Conservation (phyloP, 108 stramenopile genomes). For the Nannochloropsis granulata region DNA sequence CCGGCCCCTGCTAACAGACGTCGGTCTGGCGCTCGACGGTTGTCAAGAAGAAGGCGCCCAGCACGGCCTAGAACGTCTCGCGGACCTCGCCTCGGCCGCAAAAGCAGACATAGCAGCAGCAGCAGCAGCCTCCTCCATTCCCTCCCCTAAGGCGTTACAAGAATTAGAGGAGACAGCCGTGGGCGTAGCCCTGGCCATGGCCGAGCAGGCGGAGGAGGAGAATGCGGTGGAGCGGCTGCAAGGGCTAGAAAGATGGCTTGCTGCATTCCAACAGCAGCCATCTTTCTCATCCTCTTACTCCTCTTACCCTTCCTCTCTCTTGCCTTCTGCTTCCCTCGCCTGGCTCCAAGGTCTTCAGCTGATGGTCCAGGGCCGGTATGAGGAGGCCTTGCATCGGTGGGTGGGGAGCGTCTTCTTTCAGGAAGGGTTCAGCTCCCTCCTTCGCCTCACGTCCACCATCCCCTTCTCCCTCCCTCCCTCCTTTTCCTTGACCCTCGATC, state of each 20-base stretch:
- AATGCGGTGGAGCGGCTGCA: not conserved
- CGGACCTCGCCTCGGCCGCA: not conserved
- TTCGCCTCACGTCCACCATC: not conserved
- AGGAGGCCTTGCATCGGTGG: not conserved
- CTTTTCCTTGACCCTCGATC: not conserved
- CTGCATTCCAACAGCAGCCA: not conserved
- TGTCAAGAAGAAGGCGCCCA: not conserved
- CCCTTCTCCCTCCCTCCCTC: not conserved
- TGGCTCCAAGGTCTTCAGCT: not conserved
- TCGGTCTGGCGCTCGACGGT: not conserved
- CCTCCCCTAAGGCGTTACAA: not conserved
- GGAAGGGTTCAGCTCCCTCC: not conserved
- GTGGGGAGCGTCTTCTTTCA: not conserved
- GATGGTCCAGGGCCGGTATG: not conserved
- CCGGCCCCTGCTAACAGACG: not conserved
- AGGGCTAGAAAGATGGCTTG: not conserved
- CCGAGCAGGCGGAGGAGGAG: not conserved
- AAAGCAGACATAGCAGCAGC: not conserved
- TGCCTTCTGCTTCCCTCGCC: not conserved
- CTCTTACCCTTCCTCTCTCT: not conserved
- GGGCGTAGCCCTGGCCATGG: not conserved
- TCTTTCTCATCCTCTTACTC: not conserved
- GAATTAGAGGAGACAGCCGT: not conserved
- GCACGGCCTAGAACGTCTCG: not conserved
- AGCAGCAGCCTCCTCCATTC: not conserved